Evolutionary conservation across 345 rosid genomes (phyloP).

Genomic region (Diplotaxis tenuifolia): DNA sequence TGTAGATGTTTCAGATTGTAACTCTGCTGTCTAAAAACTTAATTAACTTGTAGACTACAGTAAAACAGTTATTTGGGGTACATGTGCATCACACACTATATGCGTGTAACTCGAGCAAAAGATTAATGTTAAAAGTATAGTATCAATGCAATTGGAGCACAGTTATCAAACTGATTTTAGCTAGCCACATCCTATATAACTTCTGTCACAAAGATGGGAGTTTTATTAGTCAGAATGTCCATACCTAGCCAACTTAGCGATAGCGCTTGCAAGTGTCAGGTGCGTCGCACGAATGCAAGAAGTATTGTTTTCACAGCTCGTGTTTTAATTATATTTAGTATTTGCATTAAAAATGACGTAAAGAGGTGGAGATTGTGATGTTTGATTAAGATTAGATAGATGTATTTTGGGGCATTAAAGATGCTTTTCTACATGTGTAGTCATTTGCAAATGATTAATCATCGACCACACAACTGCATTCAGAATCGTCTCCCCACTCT

Average conservation of each 20-base stretch:
- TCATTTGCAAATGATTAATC: slow-evolving; percentile 35
- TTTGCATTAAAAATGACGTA: slow-evolving; percentile 1
- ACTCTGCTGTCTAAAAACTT: background rate
- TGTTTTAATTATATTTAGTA: background rate
- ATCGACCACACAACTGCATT: slow-evolving; percentile 22
- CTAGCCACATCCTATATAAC: background rate
- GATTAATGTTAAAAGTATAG: background rate
- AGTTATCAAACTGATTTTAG: background rate
- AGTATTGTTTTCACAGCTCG: background rate
- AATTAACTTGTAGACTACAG: background rate
- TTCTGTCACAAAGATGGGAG: background rate
- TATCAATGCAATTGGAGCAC: background rate
- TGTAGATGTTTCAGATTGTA: background rate
- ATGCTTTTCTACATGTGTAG: slow-evolving; percentile 12
- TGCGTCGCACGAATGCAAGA: slow-evolving; percentile 10
- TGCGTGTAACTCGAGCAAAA: background rate
- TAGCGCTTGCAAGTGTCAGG: background rate
- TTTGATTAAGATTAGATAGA: background rate
- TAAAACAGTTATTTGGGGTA: background rate
- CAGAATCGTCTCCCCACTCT: slow-evolving; percentile 9
- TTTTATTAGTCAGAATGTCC: background rate
- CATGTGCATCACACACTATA: background rate
- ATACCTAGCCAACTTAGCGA: background rate
- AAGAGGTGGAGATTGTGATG: slow-evolving; percentile 5
- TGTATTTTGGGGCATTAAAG: slow-evolving; percentile 8